Evolutionary conservation across 2,329 filamentous ascomycete species (phyloP), one percentile per base, ranked within the genome.

Genomic region (Paracoccidioides lutzii): DNA sequence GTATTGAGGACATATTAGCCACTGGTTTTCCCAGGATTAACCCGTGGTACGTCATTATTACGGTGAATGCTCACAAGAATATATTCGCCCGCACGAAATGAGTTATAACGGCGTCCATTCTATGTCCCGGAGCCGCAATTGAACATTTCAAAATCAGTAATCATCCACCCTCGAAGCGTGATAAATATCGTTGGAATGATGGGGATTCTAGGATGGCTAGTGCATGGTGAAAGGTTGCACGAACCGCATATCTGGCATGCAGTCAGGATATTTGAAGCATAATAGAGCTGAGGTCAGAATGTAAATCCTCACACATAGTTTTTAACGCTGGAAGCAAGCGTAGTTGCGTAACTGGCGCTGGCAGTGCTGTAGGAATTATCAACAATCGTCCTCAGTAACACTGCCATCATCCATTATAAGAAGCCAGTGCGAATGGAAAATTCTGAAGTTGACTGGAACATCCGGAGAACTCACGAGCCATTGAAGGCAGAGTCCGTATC

Each of bases 71-170:
- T 35, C 60, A 64, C 63, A 37, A 63, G 48, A 7, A 63, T 35
- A 57, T 63, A 64, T 58, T 61, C 59, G 5, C 64, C 63, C 50
- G 60, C 59, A n/a, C 58, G 56, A 44, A 59, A 64, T 14, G 60
- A 57, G 42, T 65, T 61, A 49, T 65, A 65, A 33, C 63, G 58
- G 28, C 64, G 61, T 41, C 61, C 62, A 44, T 66, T 65, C 62
- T 64, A 52, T 32, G 3, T 44, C 42, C 22, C 22, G 9, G 22
- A 3, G 42, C 14, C 42, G 42, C 15, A 44, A n/a, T 12, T 28
- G 22, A 10, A 8, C 15, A 30, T 44, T 10, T 15, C 30, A 3
- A 4, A 30, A 28, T 44, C 15, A 44, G 42, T 28, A 28, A 10
- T 14, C 42, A 28, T 30, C 22, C 22, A 15, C 9, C 10, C 14